Base-by-base conservation (phyloP, 768 basidiomycete genomes). In the Mycena olivaceomarginata region DNA sequence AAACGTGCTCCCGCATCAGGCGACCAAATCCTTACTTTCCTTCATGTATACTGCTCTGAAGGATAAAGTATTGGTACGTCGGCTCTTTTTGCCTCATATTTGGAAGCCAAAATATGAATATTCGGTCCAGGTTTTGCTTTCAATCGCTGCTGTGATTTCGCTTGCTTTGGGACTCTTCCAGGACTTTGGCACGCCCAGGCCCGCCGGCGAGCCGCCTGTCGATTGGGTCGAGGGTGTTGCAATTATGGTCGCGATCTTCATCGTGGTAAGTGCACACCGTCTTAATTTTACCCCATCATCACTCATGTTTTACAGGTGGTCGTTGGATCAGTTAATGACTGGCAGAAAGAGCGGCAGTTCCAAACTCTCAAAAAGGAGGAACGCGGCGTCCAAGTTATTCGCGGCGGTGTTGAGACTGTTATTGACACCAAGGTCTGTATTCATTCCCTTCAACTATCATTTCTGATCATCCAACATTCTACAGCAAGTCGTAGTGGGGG, bases 291-390 rank as follows among this genome's bases (percentile, higher is more conserved):
- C 31, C 15, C 22, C 65, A 22, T 87, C 57, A 16, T 63, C 48
- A 64, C 65, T 80, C 18, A 41, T 62, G 63, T 48, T 68, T 11
- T 22, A 48, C 76, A 95, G 94, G 94, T 96, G 73, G 81, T 97
- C 57, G 98, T 99, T 72, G 98, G 98, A 41, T 97, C 97, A 13
- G 80, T 99, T 59, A 99, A 99, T 82, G 98, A 99, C 85, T 99
- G 96, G 95, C 97, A 99, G 85, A 99, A 99, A 85, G 98, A 99
- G 85, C 93, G 94, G 2, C 98, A 99, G 86, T 99, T 99, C 89
- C 93, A 94, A 81, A 89, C 88, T 22, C 91, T 99, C 56, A 99
- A 98, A 86, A 98, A 98, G 85, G 98, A 99, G 73, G 98, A 98
- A 80, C 95, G 98, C 39, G 92, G 91, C 7, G 93, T 97, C 80